These are phyloP conservation scores for Lodderomyces orthopsilosis DNA, from an alignment of 1,139 yeast species.

Conservation along the genomic window DNA sequence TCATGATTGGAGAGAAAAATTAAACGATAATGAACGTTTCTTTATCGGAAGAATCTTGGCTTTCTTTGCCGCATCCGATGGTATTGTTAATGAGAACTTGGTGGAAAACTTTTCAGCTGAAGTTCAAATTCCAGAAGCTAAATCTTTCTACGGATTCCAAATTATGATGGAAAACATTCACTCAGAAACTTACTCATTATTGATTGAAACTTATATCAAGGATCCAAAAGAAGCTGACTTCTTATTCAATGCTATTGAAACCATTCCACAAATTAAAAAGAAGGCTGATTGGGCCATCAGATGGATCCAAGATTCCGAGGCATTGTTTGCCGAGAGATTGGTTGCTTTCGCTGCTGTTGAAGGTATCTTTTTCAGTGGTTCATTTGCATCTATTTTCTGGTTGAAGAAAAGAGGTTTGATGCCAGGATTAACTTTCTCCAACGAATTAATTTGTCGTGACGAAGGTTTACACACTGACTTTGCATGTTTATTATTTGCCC, in stretches of 20 bases:
- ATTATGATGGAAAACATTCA: conserved; percentile 99
- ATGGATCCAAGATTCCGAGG: conserved; percentile 88
- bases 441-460: conserved; percentile 95
- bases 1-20: conserved; percentile 82
- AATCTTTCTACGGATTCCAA: conserved; percentile 98
- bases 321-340: conserved; percentile 89
- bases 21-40: conserved; percentile 86
- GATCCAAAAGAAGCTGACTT: conserved; percentile 89
- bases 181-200: conserved; percentile 92
- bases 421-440: conserved; percentile 98
- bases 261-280: conserved; percentile 88
- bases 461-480: conserved; percentile 98
- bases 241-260: conserved; percentile 91
- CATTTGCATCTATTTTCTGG: conserved; percentile 98
- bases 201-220: conserved; percentile 91
- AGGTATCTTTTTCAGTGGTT: conserved; percentile 97
- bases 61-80: conserved; percentile 98
- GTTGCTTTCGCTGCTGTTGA: conserved; percentile 99
- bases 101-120: conserved; percentile 97
- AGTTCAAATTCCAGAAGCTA: conserved; percentile 96
- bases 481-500: conserved; percentile 92
- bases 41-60: conserved; percentile 91
- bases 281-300: conserved; percentile 98
- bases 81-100: conserved; percentile 94
- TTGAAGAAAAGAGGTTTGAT: conserved; percentile 94